A percentile compares a stretch with the other conserved stretches of the same genome.
Evolutionary conservation across 108 stramenopile genomes (phyloP).

Genomic region (Cyclotella atomus): DNA sequence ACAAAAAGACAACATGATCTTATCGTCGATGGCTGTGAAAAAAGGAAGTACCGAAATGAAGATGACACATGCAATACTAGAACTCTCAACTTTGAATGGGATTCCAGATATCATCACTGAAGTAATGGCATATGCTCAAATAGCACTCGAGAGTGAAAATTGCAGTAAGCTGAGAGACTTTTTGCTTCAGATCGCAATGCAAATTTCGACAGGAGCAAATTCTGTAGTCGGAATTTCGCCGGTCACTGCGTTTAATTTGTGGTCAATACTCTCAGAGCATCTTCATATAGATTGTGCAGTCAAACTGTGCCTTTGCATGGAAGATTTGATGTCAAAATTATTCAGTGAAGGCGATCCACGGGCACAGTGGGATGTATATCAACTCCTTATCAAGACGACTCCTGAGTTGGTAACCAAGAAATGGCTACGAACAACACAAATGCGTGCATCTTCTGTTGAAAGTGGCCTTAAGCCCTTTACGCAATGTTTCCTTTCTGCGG

Average conservation of each 20-base stretch:
- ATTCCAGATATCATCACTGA: not conserved
- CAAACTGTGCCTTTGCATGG: slow-evolving; percentile 20
- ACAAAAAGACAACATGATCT: too few relatives aligned
- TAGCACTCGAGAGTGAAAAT: not conserved
- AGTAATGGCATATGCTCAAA: not conserved
- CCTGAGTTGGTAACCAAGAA: slow-evolving; percentile 11
- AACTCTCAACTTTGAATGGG: not conserved
- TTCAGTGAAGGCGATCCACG: slow-evolving; percentile 10
- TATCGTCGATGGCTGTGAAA: not conserved
- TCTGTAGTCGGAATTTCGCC: not conserved
- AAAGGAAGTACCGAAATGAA: not conserved
- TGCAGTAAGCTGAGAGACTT: slow-evolving; percentile 18
- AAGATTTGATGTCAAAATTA: slow-evolving; percentile 16
- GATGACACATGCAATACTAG: not conserved
- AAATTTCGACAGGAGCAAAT: slow-evolving; percentile 4
- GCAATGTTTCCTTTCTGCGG: slow-evolving; percentile 15
- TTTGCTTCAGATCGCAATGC: slow-evolving; percentile 22
- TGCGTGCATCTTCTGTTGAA: slow-evolving; percentile 1
- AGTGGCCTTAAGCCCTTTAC: not conserved
- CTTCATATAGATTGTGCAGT: slow-evolving; percentile 9
- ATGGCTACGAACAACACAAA: slow-evolving; percentile 23
- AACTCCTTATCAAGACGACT: slow-evolving; percentile 22
- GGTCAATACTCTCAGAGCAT: slow-evolving; percentile 23
- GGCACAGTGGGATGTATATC: slow-evolving; percentile 33
- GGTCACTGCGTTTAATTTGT: slow-evolving; percentile 30